Base-by-base conservation (phyloP, 306 rosid genomes). In the Casuarina glauca region DNA sequence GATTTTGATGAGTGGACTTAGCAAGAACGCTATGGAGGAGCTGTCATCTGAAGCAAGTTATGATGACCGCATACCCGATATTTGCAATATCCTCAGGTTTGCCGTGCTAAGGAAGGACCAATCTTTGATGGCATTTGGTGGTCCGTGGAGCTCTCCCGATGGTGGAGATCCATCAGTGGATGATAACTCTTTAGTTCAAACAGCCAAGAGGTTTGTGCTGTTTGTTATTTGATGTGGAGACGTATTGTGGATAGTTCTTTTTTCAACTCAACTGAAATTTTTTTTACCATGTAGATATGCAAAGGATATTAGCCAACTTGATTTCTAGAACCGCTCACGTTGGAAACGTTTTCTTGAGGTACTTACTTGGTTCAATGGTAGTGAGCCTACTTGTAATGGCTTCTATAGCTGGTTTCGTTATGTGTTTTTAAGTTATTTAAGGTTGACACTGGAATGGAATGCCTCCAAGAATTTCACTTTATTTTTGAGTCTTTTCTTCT, bases 341-440 rank as follows among this genome's bases (percentile, higher is more conserved):
- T 96, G 99, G 99, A 96, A 96, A 75, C 97, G 96, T 52, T 96
- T 96, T 81, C 91, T 93, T 19, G 99, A 96, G 99, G 99, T 93
- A 66, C 32, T 26, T 0, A 16, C 57, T 49, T 57, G 10, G 41
- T 66, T 26, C 32, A 26, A 26, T 26, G 32, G 32, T 26, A 26
- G 32, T 26, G 32, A 26, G 32, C 32, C 32, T 26, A 26, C 1
- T 26, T 26, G 32, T 26, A 0, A 26, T 26, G 32, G 32, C 32
- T 26, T 26, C 32, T 26, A 26, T 26, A 26, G 32, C 32, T 26
- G 32, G 32, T 26, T 26, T 26, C 32, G 32, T 26, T 26, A 26
- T 26, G 32, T 26, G 32, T 26, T 26, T 26, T 26, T 0, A 26
- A 26, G 32, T 26, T 26, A 26, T 26, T 26, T 26, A 26, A 26